A percentile compares a stretch with the other conserved stretches of the same genome.
Evolutionary conservation across 371 early-diverging fungal species (phyloP).

Genomic region (Dinochytrium kinnereticum): DNA sequence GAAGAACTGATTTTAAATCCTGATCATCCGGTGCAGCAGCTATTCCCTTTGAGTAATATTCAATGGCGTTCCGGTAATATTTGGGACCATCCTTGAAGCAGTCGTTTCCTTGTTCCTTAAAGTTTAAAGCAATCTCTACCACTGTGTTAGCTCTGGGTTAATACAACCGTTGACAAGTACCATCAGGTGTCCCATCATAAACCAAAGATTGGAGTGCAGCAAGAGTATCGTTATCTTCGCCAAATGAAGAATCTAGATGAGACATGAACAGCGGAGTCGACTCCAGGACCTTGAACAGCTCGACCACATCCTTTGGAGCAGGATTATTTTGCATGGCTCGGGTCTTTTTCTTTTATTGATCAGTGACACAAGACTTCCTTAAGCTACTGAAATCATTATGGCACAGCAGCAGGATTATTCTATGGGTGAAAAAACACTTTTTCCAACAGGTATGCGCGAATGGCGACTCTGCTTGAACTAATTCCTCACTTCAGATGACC

Average conservation of each 20-base stretch:
- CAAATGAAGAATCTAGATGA: conserved; percentile 61
- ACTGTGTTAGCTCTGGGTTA: background rate
- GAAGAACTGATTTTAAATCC: conserved; percentile 76
- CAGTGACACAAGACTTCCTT: too few relatives aligned
- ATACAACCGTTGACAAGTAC: conserved; percentile 45
- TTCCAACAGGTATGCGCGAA: background rate
- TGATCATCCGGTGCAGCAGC: conserved; percentile 78
- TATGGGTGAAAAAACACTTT: background rate
- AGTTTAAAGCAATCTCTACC: conserved; percentile 89
- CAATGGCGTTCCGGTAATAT: conserved; percentile 77
- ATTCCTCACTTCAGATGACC: conserved; percentile 19
- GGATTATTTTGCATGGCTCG: background rate
- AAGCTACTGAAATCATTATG: too few relatives aligned
- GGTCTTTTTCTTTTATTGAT: too few relatives aligned
- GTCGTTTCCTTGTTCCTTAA: conserved; percentile 96
- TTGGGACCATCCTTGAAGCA: conserved; percentile 74
- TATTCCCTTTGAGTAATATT: conserved; percentile 87
- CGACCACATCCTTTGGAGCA: conserved; percentile 20
- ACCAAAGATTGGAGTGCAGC: conserved; percentile 85
- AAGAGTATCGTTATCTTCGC: conserved; percentile 79
- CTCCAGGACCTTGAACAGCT: conserved; percentile 56
- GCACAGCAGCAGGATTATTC: background rate
- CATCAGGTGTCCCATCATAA: conserved; percentile 94
- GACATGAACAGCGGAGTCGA: conserved; percentile 90
- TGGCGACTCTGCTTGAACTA: background rate